Conservation (phyloP, 2,329 filamentous ascomycete genomes). For the Lachnellula hyalina region DNA sequence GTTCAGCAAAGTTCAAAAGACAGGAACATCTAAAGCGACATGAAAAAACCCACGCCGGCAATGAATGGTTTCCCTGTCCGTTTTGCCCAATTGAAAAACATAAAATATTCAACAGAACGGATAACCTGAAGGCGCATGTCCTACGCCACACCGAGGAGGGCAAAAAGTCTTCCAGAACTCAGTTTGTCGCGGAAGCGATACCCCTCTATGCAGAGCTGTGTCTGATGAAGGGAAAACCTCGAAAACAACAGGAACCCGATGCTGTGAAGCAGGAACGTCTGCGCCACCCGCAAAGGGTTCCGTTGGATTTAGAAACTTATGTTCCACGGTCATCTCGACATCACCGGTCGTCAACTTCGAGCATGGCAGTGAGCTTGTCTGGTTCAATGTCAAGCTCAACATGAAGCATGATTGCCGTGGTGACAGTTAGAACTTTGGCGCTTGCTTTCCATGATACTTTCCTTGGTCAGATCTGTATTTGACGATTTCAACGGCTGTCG, state of each 20-base stretch:
- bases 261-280: not conserved
- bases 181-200: not conserved
- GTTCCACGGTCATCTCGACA: not conserved
- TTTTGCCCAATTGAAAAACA: conserved; percentile 13
- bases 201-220: not conserved
- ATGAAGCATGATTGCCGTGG: not conserved
- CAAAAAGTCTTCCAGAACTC: conserved; percentile 2
- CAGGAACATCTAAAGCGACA: conserved; percentile 46
- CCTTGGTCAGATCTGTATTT: too few relatives aligned
- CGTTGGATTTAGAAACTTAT: not conserved
- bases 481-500: not conserved
- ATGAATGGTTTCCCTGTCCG: conserved; percentile 6
- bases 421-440: not conserved
- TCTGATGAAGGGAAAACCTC: not conserved
- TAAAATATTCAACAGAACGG: conserved; percentile 17
- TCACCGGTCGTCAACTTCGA: not conserved
- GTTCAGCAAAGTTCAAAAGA: conserved; percentile 41
- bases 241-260: not conserved
- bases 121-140: conserved; percentile 25
- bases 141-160: conserved; percentile 10
- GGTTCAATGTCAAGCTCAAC: too few relatives aligned
- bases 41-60: conserved; percentile 36
- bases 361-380: too few relatives aligned
- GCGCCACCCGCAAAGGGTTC: not conserved
- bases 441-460: not conserved